phyloP scores from a whole-genome alignment of 2,329 filamentous ascomycete species.

The Apiospora hydei region DNA sequence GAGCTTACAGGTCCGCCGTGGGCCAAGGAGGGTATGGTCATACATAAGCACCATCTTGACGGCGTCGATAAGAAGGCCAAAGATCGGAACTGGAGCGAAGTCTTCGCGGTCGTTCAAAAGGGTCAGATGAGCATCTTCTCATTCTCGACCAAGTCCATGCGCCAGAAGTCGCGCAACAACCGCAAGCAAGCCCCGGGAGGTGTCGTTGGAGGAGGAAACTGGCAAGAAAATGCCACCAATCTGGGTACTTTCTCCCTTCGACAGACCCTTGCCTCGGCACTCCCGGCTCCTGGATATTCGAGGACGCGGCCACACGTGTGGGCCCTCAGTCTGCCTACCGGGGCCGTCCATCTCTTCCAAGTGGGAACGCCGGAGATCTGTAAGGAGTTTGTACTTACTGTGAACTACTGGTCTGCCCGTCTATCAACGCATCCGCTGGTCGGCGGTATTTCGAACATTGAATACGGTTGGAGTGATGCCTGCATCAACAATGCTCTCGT shows the following conservation, averaged over 20 bases:
- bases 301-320: slow-evolving; percentile 90
- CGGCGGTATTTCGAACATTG: slow-evolving; percentile 94
- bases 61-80: slow-evolving; percentile 90
- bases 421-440: slow-evolving; percentile 92
- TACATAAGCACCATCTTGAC: slow-evolving; percentile 96
- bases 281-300: slow-evolving; percentile 92
- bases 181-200: slow-evolving; percentile 61
- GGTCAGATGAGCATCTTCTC: slow-evolving; percentile 94
- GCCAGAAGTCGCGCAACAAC: slow-evolving; percentile 65
- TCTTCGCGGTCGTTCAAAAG: slow-evolving; percentile 95
- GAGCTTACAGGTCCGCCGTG: slow-evolving; percentile 94
- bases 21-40: slow-evolving; percentile 95
- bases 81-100: slow-evolving; percentile 92
- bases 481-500: slow-evolving; percentile 72
- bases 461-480: slow-evolving; percentile 93
- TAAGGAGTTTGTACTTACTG: slow-evolving; percentile 90
- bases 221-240: slow-evolving; percentile 95
- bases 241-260: slow-evolving; percentile 87
- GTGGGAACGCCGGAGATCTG: slow-evolving; percentile 95
- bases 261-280: slow-evolving; percentile 88
- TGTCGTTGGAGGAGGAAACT: slow-evolving; percentile 92
- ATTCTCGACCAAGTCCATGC: slow-evolving; percentile 83
- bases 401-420: slow-evolving; percentile 97
- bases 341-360: slow-evolving; percentile 97
- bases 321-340: slow-evolving; percentile 89